Base-by-base conservation (phyloP, 176 grass and related monocot genomes). In the Musa schizocarpa region DNA sequence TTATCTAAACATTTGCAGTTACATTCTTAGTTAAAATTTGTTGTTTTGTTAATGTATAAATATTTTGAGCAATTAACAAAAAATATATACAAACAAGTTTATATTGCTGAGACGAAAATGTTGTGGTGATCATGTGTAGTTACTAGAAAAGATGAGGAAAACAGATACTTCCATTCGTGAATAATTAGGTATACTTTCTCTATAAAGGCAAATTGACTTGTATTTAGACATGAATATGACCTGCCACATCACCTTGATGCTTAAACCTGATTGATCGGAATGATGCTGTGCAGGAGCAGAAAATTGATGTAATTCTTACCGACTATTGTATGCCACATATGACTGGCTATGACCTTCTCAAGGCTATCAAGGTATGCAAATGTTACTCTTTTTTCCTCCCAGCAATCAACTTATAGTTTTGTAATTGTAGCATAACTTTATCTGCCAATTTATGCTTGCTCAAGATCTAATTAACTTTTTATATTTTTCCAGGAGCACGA, bases 321-420 rank as follows among this genome's bases (percentile, higher is more conserved):
- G 96, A 99, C 78, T 99, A 99, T 54, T 99, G 86, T 78, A 99
- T 99, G 96, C 96, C 96, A 13, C 88, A 92, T 84, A 99, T 99
- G 96, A 92, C 88, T 24, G 96, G 96, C 11, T 95, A 99, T 55
- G 96, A 99, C 70, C 96, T 95, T 1, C 91, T 99, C 73, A 95
- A 85, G 57, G 88, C 83, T 72, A 79, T 99, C 85, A 99, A 99
- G 96, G 96, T 98, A 76, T 68, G 69, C 66, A 55, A n/a, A 13
- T 56, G 24, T n/a, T 17, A 0, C 26, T 22, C 24, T 9, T 68
- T 72, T 27, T 78, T 43, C 34, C 34, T 43, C 34, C 34, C 34
- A 6, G 3, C 34, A 43, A 13, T 16, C 23, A 34, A 67, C 29
- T 65, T 26, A 43, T 43, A 43, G 34, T 43, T 43, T 43, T 43